phyloP scores from a whole-genome alignment of 768 basidiomycete species.

The Tremella yokohamensis region DNA sequence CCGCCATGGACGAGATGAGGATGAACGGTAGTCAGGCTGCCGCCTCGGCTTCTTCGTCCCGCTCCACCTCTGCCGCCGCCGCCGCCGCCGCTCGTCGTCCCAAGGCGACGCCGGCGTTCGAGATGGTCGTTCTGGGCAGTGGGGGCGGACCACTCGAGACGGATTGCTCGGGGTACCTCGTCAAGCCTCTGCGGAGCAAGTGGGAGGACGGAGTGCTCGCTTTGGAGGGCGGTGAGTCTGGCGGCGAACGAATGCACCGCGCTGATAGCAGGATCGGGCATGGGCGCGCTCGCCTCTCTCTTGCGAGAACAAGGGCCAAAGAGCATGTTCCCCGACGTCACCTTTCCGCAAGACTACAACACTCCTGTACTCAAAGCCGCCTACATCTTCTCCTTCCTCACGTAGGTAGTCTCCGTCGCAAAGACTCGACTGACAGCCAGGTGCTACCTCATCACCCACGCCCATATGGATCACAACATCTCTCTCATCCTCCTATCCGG shows the following conservation, averaged over 20 bases:
- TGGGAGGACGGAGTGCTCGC: conserved; percentile 83
- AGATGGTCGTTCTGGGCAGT: conserved; percentile 57
- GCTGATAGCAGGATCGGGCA: conserved; percentile 66
- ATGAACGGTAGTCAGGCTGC: too few relatives aligned
- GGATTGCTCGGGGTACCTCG: conserved; percentile 84
- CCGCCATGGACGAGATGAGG: too few relatives aligned
- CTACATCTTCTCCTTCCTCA: conserved; percentile 44
- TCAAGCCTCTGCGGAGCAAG: conserved; percentile 63
- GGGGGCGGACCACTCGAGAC: conserved; percentile 89
- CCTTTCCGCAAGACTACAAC: conserved; percentile 30
- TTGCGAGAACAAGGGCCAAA: conserved; percentile 46
- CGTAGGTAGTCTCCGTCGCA: conserved; percentile 28
- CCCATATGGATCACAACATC: conserved; percentile 84
- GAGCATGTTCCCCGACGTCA: conserved; percentile 22
- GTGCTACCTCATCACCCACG: conserved; percentile 80
- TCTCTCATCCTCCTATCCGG: conserved; percentile 81
- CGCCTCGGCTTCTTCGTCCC: too few relatives aligned
- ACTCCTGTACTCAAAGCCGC: conserved; percentile 42
- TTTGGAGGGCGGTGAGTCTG: conserved; percentile 74
- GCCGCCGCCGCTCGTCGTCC: too few relatives aligned
- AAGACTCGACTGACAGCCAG: conserved; percentile 51
- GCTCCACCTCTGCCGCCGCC: too few relatives aligned
- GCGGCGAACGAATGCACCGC: background rate
- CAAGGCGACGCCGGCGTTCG: conserved; percentile 35
- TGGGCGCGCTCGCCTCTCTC: conserved; percentile 70